Conservation (phyloP, 768 basidiomycete species). For the Boletus subparvulus region DNA sequence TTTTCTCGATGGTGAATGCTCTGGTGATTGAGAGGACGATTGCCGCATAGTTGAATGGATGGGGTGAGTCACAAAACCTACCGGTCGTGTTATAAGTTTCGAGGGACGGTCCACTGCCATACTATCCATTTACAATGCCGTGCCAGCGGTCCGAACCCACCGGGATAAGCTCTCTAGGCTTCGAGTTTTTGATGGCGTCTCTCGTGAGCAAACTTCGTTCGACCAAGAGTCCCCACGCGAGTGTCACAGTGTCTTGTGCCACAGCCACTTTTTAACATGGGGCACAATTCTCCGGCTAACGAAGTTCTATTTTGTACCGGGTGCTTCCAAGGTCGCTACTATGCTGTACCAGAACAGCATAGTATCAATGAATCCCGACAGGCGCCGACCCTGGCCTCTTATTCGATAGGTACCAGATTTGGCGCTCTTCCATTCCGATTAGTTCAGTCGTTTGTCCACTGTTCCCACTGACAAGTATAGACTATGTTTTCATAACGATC, state of each 20-base stretch:
- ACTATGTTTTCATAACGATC: neutral
- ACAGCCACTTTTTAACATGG: neutral
- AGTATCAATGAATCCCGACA: too few species aligned
- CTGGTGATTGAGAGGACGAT: constrained; percentile 14
- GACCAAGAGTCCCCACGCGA: neutral
- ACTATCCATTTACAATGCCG: neutral
- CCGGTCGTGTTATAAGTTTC: constrained; percentile 17
- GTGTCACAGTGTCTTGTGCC: neutral
- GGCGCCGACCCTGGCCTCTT: neutral
- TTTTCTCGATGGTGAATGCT: constrained; percentile 12
- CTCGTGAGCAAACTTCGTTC: neutral
- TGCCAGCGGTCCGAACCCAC: neutral
- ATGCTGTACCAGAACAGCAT: too few species aligned
- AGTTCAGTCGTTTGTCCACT: neutral
- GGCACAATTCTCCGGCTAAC: constrained; percentile 1
- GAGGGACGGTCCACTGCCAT: constrained; percentile 1
- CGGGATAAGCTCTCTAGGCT: neutral
- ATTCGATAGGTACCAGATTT: neutral
- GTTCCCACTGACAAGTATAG: neutral
- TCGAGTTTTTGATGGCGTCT: neutral
- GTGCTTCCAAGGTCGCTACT: neutral
- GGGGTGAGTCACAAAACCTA: constrained; percentile 10
- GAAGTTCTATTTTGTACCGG: neutral
- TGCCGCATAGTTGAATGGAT: constrained; percentile 13
- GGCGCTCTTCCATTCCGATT: neutral